Percentiles rank a stretch among this genome's conserved stretches.
phyloP scores from a whole-genome alignment of 805 yeast genomes.

The Phaffomyces thermotolerans region DNA sequence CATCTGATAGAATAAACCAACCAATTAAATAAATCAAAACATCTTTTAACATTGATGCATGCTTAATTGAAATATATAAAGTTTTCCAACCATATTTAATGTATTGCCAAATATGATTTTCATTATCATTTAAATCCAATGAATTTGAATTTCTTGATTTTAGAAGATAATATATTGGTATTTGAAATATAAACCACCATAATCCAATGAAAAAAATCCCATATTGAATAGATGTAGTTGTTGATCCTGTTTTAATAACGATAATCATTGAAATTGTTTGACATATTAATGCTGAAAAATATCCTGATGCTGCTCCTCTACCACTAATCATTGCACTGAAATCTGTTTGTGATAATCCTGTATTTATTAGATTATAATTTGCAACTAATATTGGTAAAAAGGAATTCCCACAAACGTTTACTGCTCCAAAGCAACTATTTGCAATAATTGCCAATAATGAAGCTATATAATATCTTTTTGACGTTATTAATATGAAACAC shows the following conservation, averaged over 20 bases:
- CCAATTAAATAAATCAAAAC: constrained; percentile 60
- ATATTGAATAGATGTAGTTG: constrained; percentile 40
- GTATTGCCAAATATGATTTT: constrained; percentile 25
- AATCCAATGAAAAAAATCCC: constrained; percentile 60
- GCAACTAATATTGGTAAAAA: constrained; percentile 55
- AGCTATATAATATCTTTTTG: constrained; percentile 42
- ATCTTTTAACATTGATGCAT: constrained; percentile 54
- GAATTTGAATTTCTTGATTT: constrained; percentile 37
- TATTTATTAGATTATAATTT: constrained; percentile 23
- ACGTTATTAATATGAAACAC: constrained; percentile 31
- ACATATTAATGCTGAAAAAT: constrained; percentile 58
- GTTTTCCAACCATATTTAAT: constrained; percentile 58
- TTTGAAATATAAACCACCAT: constrained; percentile 73
- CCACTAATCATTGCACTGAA: constrained; percentile 53
- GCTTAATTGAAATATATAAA: constrained; percentile 45
- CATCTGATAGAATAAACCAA: constrained; percentile 74
- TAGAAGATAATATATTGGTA: constrained; percentile 48
- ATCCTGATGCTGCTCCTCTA: constrained; percentile 64
- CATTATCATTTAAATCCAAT: constrained; percentile 18
- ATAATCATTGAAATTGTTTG: constrained; percentile 53
- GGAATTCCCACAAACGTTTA: constrained; percentile 74
- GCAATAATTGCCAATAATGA: constrained; percentile 52
- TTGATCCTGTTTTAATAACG: constrained; percentile 33
- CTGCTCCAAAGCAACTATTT: constrained; percentile 69
- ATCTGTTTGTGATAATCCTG: constrained; percentile 24